These are phyloP conservation scores for Stephania cephalantha DNA, from an alignment of 164 flowering plant species.

Conservation along the genomic window DNA sequence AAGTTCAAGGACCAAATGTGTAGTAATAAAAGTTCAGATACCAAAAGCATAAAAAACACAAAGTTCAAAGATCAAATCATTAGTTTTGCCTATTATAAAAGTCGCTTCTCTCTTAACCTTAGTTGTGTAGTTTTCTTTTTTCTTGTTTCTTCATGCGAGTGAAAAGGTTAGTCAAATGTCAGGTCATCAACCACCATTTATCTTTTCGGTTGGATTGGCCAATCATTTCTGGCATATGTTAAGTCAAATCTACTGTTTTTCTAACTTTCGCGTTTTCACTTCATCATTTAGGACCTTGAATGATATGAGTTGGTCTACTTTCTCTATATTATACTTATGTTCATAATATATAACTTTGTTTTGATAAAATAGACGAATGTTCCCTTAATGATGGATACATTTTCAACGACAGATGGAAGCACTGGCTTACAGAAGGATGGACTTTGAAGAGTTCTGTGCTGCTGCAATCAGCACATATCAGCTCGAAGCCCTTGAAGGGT, in stretches of 20 bases:
- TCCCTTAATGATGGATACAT: not conserved
- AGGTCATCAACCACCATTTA: not conserved
- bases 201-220: not conserved
- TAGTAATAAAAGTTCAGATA: too few relatives aligned
- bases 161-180: not conserved
- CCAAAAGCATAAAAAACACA: too few relatives aligned
- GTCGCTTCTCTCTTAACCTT: not conserved
- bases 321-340: too few relatives aligned
- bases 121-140: not conserved
- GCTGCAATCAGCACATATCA: conserved; percentile 88
- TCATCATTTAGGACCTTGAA: too few relatives aligned
- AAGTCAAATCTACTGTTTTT: not conserved
- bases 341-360: not conserved
- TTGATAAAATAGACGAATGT: too few relatives aligned
- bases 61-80: too few relatives aligned
- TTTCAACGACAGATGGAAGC: conserved; percentile 62
- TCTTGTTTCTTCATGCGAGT: not conserved
- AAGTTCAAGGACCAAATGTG: too few relatives aligned
- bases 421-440: conserved; percentile 52
- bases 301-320: too few relatives aligned
- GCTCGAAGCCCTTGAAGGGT: conserved; percentile 77
- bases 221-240: not conserved
- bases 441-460: conserved; percentile 89
- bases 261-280: too few relatives aligned
- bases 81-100: too few relatives aligned